These are phyloP conservation scores for Penicillium soppii DNA, from an alignment of 495 filamentous ascomycete species.

Conservation along the genomic window DNA sequence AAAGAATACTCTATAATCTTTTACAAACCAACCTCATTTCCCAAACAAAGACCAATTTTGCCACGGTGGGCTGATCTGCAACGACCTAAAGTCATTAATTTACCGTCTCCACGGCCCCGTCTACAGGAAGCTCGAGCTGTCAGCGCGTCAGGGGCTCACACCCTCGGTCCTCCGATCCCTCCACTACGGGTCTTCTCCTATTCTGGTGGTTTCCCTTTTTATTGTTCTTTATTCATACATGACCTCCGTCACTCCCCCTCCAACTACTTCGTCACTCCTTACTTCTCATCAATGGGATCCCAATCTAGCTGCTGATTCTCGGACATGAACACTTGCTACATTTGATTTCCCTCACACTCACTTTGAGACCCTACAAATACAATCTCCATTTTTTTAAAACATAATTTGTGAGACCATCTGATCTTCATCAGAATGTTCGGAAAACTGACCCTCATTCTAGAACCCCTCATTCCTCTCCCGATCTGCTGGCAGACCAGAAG, in stretches of 20 bases:
- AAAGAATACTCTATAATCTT: too few species aligned
- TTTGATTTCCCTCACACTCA: constrained; percentile 20
- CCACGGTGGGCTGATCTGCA: constrained; percentile 31
- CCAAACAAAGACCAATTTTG: constrained; percentile 4
- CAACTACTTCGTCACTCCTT: constrained; percentile 33
- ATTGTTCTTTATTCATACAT: constrained; percentile 26
- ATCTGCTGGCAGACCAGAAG: constrained; percentile 49
- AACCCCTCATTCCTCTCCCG: constrained; percentile 18
- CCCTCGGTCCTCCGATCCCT: constrained; percentile 34
- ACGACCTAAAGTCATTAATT: constrained; percentile 29
- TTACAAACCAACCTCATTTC: not conserved
- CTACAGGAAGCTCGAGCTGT: constrained; percentile 36
- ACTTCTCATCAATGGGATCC: constrained; percentile 16
- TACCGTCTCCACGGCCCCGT: constrained; percentile 44
- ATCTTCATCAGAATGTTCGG: constrained; percentile 1
- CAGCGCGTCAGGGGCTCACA: constrained; percentile 45
- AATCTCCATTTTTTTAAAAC: constrained; percentile 25
- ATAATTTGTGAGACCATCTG: constrained; percentile 15
- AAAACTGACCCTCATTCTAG: constrained; percentile 14
- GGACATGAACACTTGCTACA: constrained; percentile 22
- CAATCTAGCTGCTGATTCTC: constrained; percentile 9
- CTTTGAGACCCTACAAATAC: constrained; percentile 3
- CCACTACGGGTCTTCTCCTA: constrained; percentile 40
- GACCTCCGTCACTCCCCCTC: constrained; percentile 18
- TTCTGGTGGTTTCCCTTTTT: constrained; percentile 39